Base-by-base conservation (phyloP, 257 asterid species). In the Lantana camara region DNA sequence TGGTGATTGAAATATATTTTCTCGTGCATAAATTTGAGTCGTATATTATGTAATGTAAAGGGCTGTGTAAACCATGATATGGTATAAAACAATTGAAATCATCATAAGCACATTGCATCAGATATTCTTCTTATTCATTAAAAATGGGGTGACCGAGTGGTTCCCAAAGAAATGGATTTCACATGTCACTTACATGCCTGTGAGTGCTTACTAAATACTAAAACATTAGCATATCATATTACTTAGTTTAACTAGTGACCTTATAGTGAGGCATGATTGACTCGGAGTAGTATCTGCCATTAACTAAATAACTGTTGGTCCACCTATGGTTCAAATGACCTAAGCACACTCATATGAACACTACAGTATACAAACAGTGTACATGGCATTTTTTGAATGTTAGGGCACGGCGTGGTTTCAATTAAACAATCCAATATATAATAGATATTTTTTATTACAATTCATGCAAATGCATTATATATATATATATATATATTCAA, bases 1-100 rank as follows among this genome's bases (percentile, higher is more conserved):
- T 65, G 30, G 50, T 38, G 21, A 22, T 38, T 9, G 10, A 63
- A 38, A 19, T 38, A 16, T 35, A 49, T 50, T 2, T 61, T 69
- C 8, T 47, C n/a, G 1, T 19, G 53, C 14, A 47, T 44, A 64
- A 51, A 11, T 21, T 68, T 57, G 7, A 30, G 47, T 52, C 58
- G 35, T 52, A 21, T 29, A 57, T 57, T 55, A 19, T 51, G 37
- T 46, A 35, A 3, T 69, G 37, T 55, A 45, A 16, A 48, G 2
- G 20, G 16, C 21, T 69, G 12, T 69, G 47, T 64, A 19, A 22
- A 53, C 34, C 45, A 12, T 13, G 12, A 11, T 37, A 46, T 9
- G 19, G n/a, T 41, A 38, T 32, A 37, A 40, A 55, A 13, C 70
- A 40, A 38, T 30, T 34, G 35, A 66, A 42, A 21, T 17, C 15